Evolutionary conservation across 2,329 filamentous ascomycete genomes (phyloP).

Genomic region (Colletotrichum sp.): DNA sequence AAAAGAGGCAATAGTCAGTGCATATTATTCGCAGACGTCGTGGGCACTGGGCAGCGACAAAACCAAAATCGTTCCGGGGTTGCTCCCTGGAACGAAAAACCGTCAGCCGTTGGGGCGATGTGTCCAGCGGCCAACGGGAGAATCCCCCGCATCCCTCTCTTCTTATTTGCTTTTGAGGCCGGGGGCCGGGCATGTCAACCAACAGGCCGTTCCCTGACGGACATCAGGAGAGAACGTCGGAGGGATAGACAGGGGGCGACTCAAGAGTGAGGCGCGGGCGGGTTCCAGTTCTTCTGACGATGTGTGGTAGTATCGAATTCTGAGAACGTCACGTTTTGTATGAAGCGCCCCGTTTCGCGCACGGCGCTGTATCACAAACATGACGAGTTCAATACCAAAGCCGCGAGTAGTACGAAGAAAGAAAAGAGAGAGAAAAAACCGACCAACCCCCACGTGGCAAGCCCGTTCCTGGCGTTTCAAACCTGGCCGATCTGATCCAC

Average conservation of each 20-base stretch:
- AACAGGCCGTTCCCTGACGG: background rate
- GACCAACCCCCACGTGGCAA: background rate
- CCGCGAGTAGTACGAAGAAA: background rate
- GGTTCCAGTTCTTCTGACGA: background rate
- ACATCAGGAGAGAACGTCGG: background rate
- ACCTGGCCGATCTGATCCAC: background rate
- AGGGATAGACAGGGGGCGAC: background rate
- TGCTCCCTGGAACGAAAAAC: background rate
- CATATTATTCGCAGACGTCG: background rate
- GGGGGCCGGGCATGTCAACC: background rate
- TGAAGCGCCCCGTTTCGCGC: constrained; percentile 4
- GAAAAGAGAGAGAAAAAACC: background rate
- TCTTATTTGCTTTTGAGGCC: background rate
- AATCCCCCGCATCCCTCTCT: constrained; percentile 3
- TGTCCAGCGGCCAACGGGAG: constrained; percentile 1
- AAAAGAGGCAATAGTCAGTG: constrained; percentile 2
- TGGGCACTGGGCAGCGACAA: background rate
- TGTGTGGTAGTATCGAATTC: background rate
- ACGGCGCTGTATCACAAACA: background rate
- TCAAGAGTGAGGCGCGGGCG: background rate
- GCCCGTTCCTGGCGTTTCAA: background rate
- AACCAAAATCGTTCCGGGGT: background rate
- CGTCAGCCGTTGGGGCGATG: background rate
- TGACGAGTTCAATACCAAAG: background rate
- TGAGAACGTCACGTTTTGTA: background rate